phyloP scores from a whole-genome alignment of 805 yeast genomes.

The Candida jianshihensis region DNA sequence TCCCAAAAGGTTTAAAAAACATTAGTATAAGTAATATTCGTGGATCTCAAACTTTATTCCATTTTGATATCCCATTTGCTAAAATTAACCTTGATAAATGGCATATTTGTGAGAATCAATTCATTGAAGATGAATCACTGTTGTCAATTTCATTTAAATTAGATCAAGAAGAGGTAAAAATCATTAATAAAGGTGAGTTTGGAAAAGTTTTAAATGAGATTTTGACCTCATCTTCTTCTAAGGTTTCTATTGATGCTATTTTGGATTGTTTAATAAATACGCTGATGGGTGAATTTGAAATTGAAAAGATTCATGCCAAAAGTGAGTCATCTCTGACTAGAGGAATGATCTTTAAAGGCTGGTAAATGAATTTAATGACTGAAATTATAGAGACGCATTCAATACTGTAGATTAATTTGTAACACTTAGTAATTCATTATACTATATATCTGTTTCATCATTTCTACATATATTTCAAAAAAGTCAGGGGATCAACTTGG shows the following conservation, averaged over 20 bases:
- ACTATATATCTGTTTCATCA: background rate
- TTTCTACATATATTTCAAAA: background rate
- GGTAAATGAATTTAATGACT: background rate
- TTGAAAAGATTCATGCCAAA: slow-evolving; percentile 21
- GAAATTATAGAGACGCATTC: no score
- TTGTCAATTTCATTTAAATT: slow-evolving; percentile 33
- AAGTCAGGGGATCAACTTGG: background rate
- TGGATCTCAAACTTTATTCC: slow-evolving; percentile 36
- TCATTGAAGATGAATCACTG: slow-evolving; percentile 15
- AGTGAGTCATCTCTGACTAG: slow-evolving; percentile 22
- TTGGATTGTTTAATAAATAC: slow-evolving; percentile 28
- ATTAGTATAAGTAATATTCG: slow-evolving; percentile 30
- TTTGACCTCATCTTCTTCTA: slow-evolving; percentile 32
- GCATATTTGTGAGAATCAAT: slow-evolving; percentile 34
- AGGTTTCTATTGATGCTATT: slow-evolving; percentile 28
- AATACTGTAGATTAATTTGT: no score
- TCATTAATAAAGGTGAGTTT: slow-evolving; percentile 35
- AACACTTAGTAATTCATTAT: no score
- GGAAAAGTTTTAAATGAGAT: slow-evolving; percentile 37
- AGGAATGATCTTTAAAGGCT: background rate
- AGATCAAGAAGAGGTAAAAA: slow-evolving; percentile 34
- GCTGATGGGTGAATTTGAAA: slow-evolving; percentile 27
- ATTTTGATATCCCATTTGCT: slow-evolving; percentile 34
- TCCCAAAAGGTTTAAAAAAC: slow-evolving; percentile 25
- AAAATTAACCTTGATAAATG: slow-evolving; percentile 38